Conservation (phyloP, 768 basidiomycete genomes). For the Phaffia australis region DNA sequence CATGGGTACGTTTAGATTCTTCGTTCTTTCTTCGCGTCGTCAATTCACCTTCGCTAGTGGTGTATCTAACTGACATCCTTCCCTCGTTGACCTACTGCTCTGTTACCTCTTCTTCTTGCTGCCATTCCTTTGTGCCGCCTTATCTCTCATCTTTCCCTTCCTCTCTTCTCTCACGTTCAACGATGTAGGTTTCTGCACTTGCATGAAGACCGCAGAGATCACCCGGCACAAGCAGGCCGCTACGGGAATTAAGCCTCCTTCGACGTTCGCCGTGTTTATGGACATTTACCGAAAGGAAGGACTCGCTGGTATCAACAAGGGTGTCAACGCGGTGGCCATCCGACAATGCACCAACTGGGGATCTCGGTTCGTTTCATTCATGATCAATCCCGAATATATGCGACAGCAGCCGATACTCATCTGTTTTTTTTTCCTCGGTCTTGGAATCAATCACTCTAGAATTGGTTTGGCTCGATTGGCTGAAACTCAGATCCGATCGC, state of each 20-base stretch:
- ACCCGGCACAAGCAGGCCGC: slow-evolving; percentile 87
- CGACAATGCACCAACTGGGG: slow-evolving; percentile 92
- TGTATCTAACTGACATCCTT: not conserved
- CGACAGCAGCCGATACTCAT: not conserved
- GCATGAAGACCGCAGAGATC: slow-evolving; percentile 99
- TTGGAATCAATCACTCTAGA: slow-evolving; percentile 39
- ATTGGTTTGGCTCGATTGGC: slow-evolving; percentile 95
- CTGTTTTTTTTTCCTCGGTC: not conserved
- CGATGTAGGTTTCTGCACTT: slow-evolving; percentile 80
- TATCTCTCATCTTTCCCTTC: not conserved
- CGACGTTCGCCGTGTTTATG: slow-evolving; percentile 85
- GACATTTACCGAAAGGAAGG: slow-evolving; percentile 93
- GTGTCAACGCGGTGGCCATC: slow-evolving; percentile 70
- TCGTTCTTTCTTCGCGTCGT: not conserved
- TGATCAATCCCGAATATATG: not conserved
- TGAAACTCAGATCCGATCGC: slow-evolving; percentile 63
- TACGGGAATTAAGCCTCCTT: slow-evolving; percentile 63
- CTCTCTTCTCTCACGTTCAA: not conserved
- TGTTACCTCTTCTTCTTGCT: not conserved
- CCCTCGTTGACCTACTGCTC: not conserved
- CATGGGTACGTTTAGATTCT: slow-evolving; percentile 64
- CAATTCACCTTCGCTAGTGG: not conserved
- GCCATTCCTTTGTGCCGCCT: not conserved
- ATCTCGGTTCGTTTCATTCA: slow-evolving; percentile 51
- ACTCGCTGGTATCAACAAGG: slow-evolving; percentile 93